Base-by-base conservation (phyloP, 805 yeast species). In the Phaffomyces thermotolerans region DNA sequence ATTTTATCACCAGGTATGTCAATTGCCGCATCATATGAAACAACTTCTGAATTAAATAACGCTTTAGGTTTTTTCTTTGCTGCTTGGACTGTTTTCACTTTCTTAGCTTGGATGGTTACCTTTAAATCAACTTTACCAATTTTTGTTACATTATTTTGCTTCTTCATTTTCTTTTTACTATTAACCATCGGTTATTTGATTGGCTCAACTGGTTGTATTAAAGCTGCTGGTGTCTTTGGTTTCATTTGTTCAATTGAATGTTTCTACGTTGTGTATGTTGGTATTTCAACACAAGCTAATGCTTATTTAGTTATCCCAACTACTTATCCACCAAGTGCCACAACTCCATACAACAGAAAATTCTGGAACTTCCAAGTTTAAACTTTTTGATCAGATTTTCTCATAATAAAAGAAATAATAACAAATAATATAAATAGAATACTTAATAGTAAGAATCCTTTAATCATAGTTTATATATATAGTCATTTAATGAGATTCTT, bases 61-160 rank as follows among this genome's bases (percentile, higher is more conserved):
- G 74, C 76, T 8, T 53, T 73, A 36, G 81, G 76, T 2, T 56
- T 75, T 30, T 74, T 60, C 58, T 62, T 74, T 36, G 50, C 73
- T 4, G 79, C 76, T 1, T 77, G 80, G 79, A 69, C 71, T 12
- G 57, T 77, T 2, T 75, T 73, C 52, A 65, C 78, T 6, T 71
- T 73, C 43, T 45, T 66, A 42, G 62, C 73, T 52, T 65, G 71
- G 62, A 48, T 69, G 33, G 66, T 69, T 48, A 72, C 79, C 7
- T 62, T 70, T 54, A 75, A 72, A 54, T 39, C 41, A 8, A 39
- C 41, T 18, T 22, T 34, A 20, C 36, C 36, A 34, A 34, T 34
- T n/a, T 34, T 13, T 22, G 36, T n/a, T 4, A 20, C 22, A 8
- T 20, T 23, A 13, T 12, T 7, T 13, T 34, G 36, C 20, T 23